A percentile compares a stretch with the other conserved stretches of the same genome.
Conservation (phyloP, 2,329 filamentous ascomycete genomes). For the Neonectria magnoliae region DNA sequence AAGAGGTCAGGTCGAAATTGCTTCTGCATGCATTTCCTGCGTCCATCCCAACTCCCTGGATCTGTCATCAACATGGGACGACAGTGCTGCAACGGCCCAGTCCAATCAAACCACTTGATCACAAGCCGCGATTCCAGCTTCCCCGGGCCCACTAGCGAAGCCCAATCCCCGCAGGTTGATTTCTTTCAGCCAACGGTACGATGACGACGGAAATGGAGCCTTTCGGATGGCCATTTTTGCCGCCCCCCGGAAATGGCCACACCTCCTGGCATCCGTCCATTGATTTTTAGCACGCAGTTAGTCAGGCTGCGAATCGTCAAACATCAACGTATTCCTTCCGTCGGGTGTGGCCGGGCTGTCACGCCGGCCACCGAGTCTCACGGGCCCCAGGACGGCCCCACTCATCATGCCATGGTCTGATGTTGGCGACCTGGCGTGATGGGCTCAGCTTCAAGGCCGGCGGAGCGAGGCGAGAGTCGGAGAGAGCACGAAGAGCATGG, state of each 20-base stretch:
- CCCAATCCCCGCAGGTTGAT: slow-evolving; percentile 26
- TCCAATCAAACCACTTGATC: slow-evolving; percentile 18
- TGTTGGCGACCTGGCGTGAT: slow-evolving; percentile 44
- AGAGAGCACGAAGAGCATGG: slow-evolving; percentile 10
- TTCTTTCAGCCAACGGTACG: slow-evolving; percentile 22
- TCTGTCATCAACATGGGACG: slow-evolving; percentile 16
- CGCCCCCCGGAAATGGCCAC: slow-evolving; percentile 1
- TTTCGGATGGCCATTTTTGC: slow-evolving; percentile 7
- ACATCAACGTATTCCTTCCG: slow-evolving; percentile 2
- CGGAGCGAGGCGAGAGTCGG: slow-evolving; percentile 45
- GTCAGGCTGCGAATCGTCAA: background rate
- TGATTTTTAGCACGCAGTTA: background rate
- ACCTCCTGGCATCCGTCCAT: background rate
- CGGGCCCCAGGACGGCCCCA: slow-evolving; percentile 39
- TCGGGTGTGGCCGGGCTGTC: slow-evolving; percentile 41
- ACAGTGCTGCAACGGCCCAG: slow-evolving; percentile 14
- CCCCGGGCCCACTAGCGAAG: slow-evolving; percentile 13
- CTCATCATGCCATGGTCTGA: slow-evolving; percentile 44
- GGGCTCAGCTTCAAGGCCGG: slow-evolving; percentile 35
- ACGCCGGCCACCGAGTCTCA: slow-evolving; percentile 34
- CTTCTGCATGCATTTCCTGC: slow-evolving; percentile 14
- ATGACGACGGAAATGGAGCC: slow-evolving; percentile 23
- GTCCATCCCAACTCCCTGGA: slow-evolving; percentile 9
- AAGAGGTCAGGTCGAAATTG: background rate
- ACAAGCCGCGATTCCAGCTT: background rate